A percentile compares a stretch with the other conserved stretches of the same genome.
Conservation (phyloP, 306 rosid genomes). For the Pterocarpus santalinus region DNA sequence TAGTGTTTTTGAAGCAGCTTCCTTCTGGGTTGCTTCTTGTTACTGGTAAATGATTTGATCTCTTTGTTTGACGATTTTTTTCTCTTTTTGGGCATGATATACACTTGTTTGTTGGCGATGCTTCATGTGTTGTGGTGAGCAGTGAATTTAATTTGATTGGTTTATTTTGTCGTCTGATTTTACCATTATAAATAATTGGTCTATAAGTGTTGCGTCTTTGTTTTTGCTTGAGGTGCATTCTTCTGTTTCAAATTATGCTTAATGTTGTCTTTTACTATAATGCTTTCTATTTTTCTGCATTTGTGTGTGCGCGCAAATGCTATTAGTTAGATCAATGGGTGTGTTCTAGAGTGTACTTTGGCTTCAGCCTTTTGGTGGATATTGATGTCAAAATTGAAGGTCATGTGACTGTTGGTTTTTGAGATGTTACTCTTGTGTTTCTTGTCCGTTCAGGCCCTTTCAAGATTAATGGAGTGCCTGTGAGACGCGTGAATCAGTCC, state of each 20-base stretch:
- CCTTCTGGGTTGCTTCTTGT: slow-evolving; percentile 80
- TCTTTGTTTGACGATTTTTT: not conserved
- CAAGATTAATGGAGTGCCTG: slow-evolving; percentile 76
- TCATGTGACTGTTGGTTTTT: not conserved
- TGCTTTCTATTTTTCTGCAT: not conserved
- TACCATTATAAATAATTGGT: not conserved
- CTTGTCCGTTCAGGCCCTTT: slow-evolving; percentile 60
- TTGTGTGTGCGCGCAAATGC: not conserved
- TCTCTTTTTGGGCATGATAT: not conserved
- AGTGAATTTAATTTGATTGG: not conserved
- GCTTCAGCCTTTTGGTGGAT: not conserved
- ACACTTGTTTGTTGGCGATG: not conserved
- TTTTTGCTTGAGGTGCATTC: not conserved
- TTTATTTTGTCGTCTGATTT: not conserved
- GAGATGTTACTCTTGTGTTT: not conserved
- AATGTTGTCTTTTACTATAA: not conserved
- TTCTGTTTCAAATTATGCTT: not conserved
- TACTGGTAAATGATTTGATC: slow-evolving; percentile 54
- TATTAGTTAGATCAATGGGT: not conserved
- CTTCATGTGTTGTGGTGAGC: not conserved
- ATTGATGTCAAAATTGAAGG: slow-evolving; percentile 6
- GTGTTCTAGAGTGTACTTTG: slow-evolving; percentile 3
- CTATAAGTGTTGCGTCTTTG: not conserved
- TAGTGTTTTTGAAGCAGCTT: slow-evolving; percentile 76
- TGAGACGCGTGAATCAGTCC: slow-evolving; percentile 76